Base-by-base conservation (phyloP, 2,329 filamentous ascomycete genomes). In the Diaporthe humulicola region DNA sequence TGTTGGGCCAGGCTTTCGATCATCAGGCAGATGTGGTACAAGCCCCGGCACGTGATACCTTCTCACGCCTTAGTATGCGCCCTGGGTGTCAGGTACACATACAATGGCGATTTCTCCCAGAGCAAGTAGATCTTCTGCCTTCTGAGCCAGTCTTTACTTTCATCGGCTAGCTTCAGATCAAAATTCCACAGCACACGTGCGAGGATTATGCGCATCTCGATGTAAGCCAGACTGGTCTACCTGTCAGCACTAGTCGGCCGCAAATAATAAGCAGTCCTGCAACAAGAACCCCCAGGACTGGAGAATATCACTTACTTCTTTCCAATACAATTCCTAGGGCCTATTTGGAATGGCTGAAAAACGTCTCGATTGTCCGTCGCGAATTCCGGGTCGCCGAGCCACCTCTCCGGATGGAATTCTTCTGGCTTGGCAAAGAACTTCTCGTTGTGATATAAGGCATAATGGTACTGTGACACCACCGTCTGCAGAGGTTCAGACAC, bases 171-270 rank as follows among this genome's bases (percentile, higher is more conserved):
- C 19, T 71, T 64, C 57, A 84, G 45, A 50, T 84, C 82, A 60
- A 84, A 85, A 36, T 81, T 81, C 71, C 79, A 84, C 5, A 84
- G 70, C 6, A 84, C 48, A 7, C 78, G 77, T 14, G 82, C 80
- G 10, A 84, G 74, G 25, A 84, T 81, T 12, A 83, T 70, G 28
- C 83, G 80, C 81, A 84, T 83, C 75, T 85, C 83, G 36, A 78
- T 79, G 57, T 82, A 82, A 25, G 83, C 83, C 14, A 84, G 78
- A 69, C 81, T 84, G 54, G 17, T 36, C 73, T n/a, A 50, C 48
- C 25, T 25, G 56, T 74, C 66, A 74, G 73, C 60, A 74, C 64
- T 69, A 69, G 64, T 52, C 45, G 22, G 15, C 42, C 61, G 45
- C 30, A 25, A 22, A 19, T 15, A 38, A 25, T 10, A 52, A 19